Conservation (phyloP, 1,284 basidiomycete species). For the Ceratobasidium theobromae region DNA sequence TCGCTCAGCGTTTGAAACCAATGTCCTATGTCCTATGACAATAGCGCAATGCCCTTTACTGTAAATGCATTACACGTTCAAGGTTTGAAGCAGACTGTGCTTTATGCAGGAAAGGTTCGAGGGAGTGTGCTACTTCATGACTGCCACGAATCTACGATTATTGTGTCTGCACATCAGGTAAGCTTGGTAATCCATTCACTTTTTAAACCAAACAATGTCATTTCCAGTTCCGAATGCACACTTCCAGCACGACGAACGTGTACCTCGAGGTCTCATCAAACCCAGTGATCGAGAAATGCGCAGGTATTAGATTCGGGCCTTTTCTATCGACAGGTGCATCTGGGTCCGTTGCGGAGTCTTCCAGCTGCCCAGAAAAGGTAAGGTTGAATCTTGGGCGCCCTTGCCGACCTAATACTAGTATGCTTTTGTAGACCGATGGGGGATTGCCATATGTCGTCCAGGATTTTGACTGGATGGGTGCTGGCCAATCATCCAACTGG, state of each 20-base stretch:
- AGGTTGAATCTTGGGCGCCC: neutral
- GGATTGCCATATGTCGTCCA: slow-evolving; percentile 2
- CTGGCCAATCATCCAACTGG: slow-evolving; percentile 15
- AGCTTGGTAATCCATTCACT: neutral
- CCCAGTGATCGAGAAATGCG: slow-evolving; percentile 23
- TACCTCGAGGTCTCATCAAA: slow-evolving; percentile 18
- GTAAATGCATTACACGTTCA: slow-evolving; percentile 25
- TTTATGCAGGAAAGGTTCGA: slow-evolving; percentile 16
- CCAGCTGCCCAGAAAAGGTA: neutral
- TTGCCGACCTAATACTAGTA: neutral
- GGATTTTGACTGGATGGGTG: slow-evolving; percentile 28
- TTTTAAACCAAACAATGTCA: neutral
- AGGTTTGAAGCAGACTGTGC: slow-evolving; percentile 13
- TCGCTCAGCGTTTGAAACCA: neutral
- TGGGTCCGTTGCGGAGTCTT: neutral
- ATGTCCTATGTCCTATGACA: neutral
- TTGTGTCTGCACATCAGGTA: slow-evolving; percentile 15
- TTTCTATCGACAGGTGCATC: neutral
- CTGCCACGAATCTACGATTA: slow-evolving; percentile 12
- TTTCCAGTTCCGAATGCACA: slow-evolving; percentile 31
- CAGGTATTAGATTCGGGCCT: slow-evolving; percentile 16
- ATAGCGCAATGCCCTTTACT: neutral
- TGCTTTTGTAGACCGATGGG: neutral
- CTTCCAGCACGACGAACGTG: slow-evolving; percentile 6
- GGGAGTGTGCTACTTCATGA: slow-evolving; percentile 20